Conservation (phyloP, 2,329 filamentous ascomycete species). For the Didymellaceae sp. region DNA sequence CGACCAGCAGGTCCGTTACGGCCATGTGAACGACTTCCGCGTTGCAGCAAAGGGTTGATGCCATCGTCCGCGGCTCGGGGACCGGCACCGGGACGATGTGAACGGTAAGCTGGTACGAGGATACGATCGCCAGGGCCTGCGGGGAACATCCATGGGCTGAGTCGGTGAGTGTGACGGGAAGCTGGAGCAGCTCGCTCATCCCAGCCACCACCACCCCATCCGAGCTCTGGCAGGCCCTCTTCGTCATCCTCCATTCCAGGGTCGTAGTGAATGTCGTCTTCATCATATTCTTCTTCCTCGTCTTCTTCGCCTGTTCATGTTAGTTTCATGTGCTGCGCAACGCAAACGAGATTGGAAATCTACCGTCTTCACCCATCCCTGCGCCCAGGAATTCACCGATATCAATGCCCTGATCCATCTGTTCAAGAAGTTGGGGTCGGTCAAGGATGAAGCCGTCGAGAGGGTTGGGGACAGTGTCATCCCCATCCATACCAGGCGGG, state of each 20-base stretch:
- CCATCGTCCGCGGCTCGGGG: slow-evolving; percentile 76
- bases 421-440: slow-evolving; percentile 47
- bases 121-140: slow-evolving; percentile 57
- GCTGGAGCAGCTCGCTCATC: slow-evolving; percentile 52
- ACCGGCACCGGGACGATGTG: slow-evolving; percentile 61
- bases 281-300: slow-evolving; percentile 70
- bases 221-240: slow-evolving; percentile 49
- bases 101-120: slow-evolving; percentile 55
- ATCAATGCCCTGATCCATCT: slow-evolving; percentile 53
- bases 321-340: background rate
- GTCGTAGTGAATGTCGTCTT: slow-evolving; percentile 67
- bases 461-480: slow-evolving; percentile 55
- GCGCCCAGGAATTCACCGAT: slow-evolving; percentile 63
- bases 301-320: slow-evolving; percentile 53
- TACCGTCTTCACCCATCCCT: slow-evolving; percentile 64
- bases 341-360: slow-evolving; percentile 47
- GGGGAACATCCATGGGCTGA: slow-evolving; percentile 65
- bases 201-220: slow-evolving; percentile 61
- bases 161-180: slow-evolving; percentile 59
- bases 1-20: slow-evolving; percentile 42
- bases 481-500: slow-evolving; percentile 55
- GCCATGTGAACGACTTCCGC: slow-evolving; percentile 53
- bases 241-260: slow-evolving; percentile 58
- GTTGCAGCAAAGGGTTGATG: slow-evolving; percentile 83
- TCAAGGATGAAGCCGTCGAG: slow-evolving; percentile 45